These are phyloP conservation scores for Penicillium nucicola DNA, from an alignment of 495 filamentous ascomycete species.

Conservation along the genomic window DNA sequence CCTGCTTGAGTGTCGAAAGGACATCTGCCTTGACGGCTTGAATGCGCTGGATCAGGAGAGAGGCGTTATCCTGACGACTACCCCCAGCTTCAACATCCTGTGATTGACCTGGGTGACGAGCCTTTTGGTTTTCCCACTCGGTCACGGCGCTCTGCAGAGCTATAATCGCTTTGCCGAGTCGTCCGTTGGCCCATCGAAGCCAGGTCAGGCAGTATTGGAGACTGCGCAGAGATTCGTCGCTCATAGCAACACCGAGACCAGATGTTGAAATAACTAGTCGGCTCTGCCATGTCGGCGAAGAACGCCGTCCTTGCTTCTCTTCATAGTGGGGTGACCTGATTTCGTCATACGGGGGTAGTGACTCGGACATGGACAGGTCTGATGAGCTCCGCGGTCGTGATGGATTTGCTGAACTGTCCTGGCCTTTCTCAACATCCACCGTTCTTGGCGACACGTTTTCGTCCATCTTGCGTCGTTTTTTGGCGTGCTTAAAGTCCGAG, in stretches of 20 bases:
- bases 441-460: constrained; percentile 27
- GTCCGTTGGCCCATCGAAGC: constrained; percentile 73
- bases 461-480: constrained; percentile 63
- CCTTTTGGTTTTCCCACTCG: constrained; percentile 61
- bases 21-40: constrained; percentile 69
- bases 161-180: constrained; percentile 64
- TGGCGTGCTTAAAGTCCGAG: constrained; percentile 41
- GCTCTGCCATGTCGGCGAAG: constrained; percentile 63
- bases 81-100: constrained; percentile 18
- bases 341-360: constrained; percentile 78
- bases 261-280: constrained; percentile 80
- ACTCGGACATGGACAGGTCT: constrained; percentile 56
- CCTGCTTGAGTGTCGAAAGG: constrained; percentile 68
- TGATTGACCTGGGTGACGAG: constrained; percentile 11
- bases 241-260: constrained; percentile 82
- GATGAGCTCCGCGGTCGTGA: constrained; percentile 35
- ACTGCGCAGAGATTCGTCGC: constrained; percentile 72
- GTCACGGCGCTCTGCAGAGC: constrained; percentile 68
- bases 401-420: constrained; percentile 8
- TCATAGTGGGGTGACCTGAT: constrained; percentile 69
- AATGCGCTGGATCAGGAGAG: constrained; percentile 57
- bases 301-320: constrained; percentile 31
- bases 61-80: constrained; percentile 31
- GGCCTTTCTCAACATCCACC: constrained; percentile 40
- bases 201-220: constrained; percentile 74